Evolutionary conservation across 768 basidiomycete genomes (phyloP).

Genomic region (Trametes punicea): DNA sequence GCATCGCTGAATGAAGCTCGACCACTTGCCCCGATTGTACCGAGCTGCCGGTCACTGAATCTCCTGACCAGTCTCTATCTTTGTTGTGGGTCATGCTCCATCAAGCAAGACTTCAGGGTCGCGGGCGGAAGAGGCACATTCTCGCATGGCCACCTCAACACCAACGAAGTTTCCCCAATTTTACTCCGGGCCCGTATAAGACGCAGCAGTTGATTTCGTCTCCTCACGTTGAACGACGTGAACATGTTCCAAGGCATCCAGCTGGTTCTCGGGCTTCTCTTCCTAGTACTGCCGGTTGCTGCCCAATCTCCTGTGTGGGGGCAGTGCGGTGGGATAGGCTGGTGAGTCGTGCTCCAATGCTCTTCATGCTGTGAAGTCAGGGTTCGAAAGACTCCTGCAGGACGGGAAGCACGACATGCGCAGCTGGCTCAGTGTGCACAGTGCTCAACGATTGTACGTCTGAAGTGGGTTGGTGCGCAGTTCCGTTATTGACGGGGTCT

Average conservation of each 20-base stretch:
- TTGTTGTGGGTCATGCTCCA: neutral
- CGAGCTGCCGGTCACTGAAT: neutral
- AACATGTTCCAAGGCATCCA: slow-evolving; percentile 9
- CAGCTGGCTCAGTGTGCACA: slow-evolving; percentile 24
- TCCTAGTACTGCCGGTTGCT: slow-evolving; percentile 13
- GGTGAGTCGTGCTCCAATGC: slow-evolving; percentile 19
- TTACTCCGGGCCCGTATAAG: slow-evolving; percentile 15
- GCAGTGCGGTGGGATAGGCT: slow-evolving; percentile 30
- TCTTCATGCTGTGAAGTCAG: neutral
- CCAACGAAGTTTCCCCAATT: slow-evolving; percentile 14
- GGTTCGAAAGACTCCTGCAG: slow-evolving; percentile 11
- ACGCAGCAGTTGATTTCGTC: neutral
- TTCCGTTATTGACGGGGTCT: slow-evolving; percentile 6
- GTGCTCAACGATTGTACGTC: slow-evolving; percentile 24
- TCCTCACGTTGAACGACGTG: neutral
- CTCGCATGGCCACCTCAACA: slow-evolving; percentile 10
- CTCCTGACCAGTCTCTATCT: slow-evolving; percentile 2
- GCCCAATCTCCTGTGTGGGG: slow-evolving; percentile 26
- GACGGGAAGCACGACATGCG: slow-evolving; percentile 25
- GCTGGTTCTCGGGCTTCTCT: neutral
- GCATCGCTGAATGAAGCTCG: neutral
- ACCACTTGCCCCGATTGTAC: neutral
- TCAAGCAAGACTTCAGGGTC: neutral
- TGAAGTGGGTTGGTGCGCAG: neutral
- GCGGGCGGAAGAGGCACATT: slow-evolving; percentile 9